These are phyloP conservation scores for Pyrenophora tritici-repentis DNA, from an alignment of 2,329 filamentous ascomycete genomes.

Conservation along the genomic window DNA sequence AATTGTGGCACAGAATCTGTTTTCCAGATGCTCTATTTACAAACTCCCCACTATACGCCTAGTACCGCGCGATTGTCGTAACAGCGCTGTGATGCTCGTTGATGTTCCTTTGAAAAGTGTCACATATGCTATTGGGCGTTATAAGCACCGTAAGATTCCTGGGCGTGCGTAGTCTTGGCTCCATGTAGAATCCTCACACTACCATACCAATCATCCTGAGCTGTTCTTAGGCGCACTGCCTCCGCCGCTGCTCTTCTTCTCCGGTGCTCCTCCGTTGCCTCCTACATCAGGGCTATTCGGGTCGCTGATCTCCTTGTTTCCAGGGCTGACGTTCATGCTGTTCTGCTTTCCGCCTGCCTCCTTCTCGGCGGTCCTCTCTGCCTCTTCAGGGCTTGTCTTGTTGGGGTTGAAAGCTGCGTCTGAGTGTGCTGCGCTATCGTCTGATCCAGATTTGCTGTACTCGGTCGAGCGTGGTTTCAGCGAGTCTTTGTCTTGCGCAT, in stretches of 20 bases:
- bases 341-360: conserved; percentile 40
- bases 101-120: too few relatives aligned
- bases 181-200: neutral
- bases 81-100: neutral
- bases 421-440: conserved; percentile 59
- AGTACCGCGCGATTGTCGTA: too few relatives aligned
- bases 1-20: too few relatives aligned
- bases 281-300: conserved; percentile 48
- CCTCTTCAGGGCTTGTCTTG: conserved; percentile 69
- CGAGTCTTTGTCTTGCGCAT: conserved; percentile 58
- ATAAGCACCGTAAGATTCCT: neutral
- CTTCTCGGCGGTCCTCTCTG: conserved; percentile 50
- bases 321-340: conserved; percentile 63
- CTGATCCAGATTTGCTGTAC: conserved; percentile 69
- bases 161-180: neutral
- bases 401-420: conserved; percentile 71
- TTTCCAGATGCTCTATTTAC: too few relatives aligned
- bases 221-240: conserved; percentile 46
- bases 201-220: conserved; percentile 5
- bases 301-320: conserved; percentile 63
- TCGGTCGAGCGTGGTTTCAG: conserved; percentile 70
- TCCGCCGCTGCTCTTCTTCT: conserved; percentile 40
- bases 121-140: too few relatives aligned
- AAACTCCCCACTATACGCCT: too few relatives aligned
- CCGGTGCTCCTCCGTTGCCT: conserved; percentile 47